Percentiles rank a stretch among this genome's conserved stretches.
phyloP scores from a whole-genome alignment of 257 asterid genomes.

The Gardenia jasminoides region DNA sequence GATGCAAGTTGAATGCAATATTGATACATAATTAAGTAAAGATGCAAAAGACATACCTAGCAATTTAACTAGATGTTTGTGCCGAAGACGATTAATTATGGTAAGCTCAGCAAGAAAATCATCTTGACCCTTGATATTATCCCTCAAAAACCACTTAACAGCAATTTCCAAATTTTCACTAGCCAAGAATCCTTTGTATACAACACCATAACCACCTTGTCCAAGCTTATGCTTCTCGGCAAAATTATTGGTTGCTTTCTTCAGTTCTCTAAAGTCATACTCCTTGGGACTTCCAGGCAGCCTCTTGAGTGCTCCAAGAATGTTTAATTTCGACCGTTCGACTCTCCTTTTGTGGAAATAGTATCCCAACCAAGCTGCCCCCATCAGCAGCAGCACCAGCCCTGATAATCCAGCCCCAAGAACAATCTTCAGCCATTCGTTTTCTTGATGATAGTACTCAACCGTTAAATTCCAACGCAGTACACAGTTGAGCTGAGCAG shows the following conservation, averaged over 20 bases:
- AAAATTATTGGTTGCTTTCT: conserved; percentile 69
- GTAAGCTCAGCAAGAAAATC: conserved; percentile 94
- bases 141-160: conserved; percentile 79
- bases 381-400: conserved; percentile 35
- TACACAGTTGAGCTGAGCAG: conserved; percentile 61
- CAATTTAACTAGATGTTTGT: conserved; percentile 75
- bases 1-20: not conserved
- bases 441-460: conserved; percentile 26
- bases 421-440: conserved; percentile 26
- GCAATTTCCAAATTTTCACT: conserved; percentile 69
- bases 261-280: conserved; percentile 61
- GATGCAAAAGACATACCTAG: conserved; percentile 47
- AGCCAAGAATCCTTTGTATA: conserved; percentile 55
- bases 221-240: conserved; percentile 76
- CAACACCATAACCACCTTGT: conserved; percentile 88
- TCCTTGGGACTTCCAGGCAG: conserved; percentile 84
- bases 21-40: not conserved
- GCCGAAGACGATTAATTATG: conserved; percentile 84
- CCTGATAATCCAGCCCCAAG: conserved; percentile 55
- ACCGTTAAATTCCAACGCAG: conserved; percentile 80
- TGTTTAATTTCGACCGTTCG: conserved; percentile 32
- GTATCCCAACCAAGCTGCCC: conserved; percentile 34
- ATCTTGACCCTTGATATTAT: conserved; percentile 67
- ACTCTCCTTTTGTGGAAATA: conserved; percentile 30
- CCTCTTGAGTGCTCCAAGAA: conserved; percentile 61